phyloP scores from a whole-genome alignment of 2,329 filamentous ascomycete genomes.

The Cladosporium sp. region DNA sequence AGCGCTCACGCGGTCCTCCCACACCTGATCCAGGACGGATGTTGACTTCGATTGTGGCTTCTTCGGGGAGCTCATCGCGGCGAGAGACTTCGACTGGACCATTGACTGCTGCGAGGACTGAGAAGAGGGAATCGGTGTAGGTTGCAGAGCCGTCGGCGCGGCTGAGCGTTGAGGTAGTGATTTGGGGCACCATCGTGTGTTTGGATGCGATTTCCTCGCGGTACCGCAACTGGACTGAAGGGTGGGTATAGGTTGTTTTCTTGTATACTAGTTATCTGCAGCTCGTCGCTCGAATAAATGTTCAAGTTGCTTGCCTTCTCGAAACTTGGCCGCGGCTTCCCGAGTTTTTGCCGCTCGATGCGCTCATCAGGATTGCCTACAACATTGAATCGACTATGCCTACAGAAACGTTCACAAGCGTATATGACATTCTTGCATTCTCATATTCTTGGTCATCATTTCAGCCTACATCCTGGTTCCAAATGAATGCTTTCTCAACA shows the following conservation, averaged over 20 bases:
- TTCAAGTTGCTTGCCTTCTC: slow-evolving; percentile 3
- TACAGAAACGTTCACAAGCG: background rate
- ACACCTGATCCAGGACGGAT: slow-evolving; percentile 83
- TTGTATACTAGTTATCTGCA: background rate
- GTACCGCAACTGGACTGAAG: background rate
- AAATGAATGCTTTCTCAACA: background rate
- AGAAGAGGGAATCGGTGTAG: slow-evolving; percentile 74
- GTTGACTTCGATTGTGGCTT: slow-evolving; percentile 86
- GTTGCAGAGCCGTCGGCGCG: slow-evolving; percentile 79
- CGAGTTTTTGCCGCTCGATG: background rate
- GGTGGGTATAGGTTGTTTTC: background rate
- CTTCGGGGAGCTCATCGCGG: slow-evolving; percentile 87
- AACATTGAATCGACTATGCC: background rate
- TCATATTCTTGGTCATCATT: background rate
- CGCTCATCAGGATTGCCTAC: background rate
- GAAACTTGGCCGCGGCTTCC: slow-evolving; percentile 2
- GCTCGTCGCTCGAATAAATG: background rate
- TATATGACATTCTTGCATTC: background rate
- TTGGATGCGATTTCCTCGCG: background rate
- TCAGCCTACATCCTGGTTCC: background rate
- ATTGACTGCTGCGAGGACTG: slow-evolving; percentile 82
- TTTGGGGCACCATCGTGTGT: slow-evolving; percentile 26
- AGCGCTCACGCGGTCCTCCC: slow-evolving; percentile 62
- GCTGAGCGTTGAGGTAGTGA: slow-evolving; percentile 52
- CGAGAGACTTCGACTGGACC: slow-evolving; percentile 88